Evolutionary conservation across 208 protist species (phyloP), one percentile per base, ranked within the genome.

Genomic region (Acanthamoeba lenticulata): DNA sequence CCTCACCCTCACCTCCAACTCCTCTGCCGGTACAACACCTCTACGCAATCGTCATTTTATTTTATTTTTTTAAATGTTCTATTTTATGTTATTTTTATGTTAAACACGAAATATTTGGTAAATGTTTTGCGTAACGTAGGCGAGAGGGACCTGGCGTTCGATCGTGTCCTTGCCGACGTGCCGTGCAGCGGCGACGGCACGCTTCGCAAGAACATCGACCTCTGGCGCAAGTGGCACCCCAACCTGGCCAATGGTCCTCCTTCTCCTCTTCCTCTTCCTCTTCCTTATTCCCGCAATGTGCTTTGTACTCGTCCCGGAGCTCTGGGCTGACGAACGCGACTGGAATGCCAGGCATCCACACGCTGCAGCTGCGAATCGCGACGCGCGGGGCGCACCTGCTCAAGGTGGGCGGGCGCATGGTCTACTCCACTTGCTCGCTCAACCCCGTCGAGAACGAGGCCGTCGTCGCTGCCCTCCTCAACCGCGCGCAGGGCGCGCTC

Each of bases 401-500:
- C 9, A 94, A 94, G 38, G 62, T 95, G 40, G 97, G 97, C 36
- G 98, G 98, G 32, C 7, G 91, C 27, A 95, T 98, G 29, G 97
- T 98, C 2, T 98, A 98, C 93, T 97, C 95, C 7, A 98, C 98
- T 15, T 98, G 98, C 94, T 97, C 96, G 17, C 65, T 98, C 42
- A 97, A 98, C 65, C 98, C 98, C 17, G 40, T 98, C 38, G 98
- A 98, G 77, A 95, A 98, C 81, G 98, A 98, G 91, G 97, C 97
- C 11, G 98, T 98, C 19, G 94, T 98, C 17, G 95, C 95, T 0
- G 90, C 72, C 3, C 13, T 98, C 0, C 67, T 98, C 9, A 34
- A 49, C n/a, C 86, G 49, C 27, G 47, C 49, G 1, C 3, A 94
- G 24, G 94, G 83, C 24, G 36, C 77, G 9, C 65, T 97, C 13